A percentile compares a stretch with the other conserved stretches of the same genome.
Evolutionary conservation across 805 yeast genomes (phyloP).

Genomic region (Monosporozyma aquatica): DNA sequence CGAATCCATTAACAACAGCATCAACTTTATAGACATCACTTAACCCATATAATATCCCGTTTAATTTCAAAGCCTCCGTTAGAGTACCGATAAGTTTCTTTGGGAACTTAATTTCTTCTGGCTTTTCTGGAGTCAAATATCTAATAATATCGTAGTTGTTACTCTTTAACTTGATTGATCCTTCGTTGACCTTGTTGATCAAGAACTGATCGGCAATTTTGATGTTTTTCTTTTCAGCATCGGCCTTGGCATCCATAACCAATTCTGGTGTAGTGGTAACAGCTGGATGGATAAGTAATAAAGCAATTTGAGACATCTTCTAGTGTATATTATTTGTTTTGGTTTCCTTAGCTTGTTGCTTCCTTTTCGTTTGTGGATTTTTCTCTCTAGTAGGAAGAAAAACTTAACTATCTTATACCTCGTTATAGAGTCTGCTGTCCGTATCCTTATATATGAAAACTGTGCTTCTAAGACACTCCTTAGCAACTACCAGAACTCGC

Average conservation of each 20-base stretch:
- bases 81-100: conserved; percentile 35
- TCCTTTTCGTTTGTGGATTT: no score
- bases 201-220: conserved; percentile 40
- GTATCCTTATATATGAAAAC: no score
- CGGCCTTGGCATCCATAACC: conserved; percentile 35
- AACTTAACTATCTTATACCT: no score
- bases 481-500: no score
- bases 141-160: conserved; percentile 37
- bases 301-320: conserved; percentile 12
- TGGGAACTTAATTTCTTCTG: conserved; percentile 38
- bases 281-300: conserved; percentile 58
- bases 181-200: conserved; percentile 48
- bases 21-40: conserved; percentile 37
- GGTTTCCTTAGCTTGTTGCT: neutral
- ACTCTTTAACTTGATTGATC: conserved; percentile 33
- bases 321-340: conserved; percentile 5
- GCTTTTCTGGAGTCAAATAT: conserved; percentile 49
- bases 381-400: no score
- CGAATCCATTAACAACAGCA: conserved; percentile 59
- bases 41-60: conserved; percentile 47
- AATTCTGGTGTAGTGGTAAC: conserved; percentile 46
- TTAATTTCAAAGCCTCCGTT: conserved; percentile 32
- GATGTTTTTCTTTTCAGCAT: conserved; percentile 23
- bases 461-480: no score
- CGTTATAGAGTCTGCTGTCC: no score